These are phyloP conservation scores for Dysphania ambrosioides DNA, from an alignment of 148 eudicot species.

Conservation along the genomic window DNA sequence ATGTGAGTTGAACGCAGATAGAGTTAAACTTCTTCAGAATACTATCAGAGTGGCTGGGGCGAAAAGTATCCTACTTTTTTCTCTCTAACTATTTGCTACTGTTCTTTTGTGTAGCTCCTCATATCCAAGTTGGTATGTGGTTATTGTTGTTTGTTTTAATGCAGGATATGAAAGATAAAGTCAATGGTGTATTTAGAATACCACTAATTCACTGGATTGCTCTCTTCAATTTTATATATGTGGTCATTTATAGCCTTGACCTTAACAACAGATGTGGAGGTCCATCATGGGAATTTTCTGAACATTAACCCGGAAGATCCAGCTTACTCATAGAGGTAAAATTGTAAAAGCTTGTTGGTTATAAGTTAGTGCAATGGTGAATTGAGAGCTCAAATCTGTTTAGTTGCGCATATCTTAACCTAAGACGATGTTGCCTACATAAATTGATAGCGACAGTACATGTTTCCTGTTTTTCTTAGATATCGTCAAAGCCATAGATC, in stretches of 20 bases:
- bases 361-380: not conserved
- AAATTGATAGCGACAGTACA: conserved; percentile 1
- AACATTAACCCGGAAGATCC: conserved; percentile 60
- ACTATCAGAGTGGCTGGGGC: conserved; percentile 81
- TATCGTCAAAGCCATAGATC: not conserved
- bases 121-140: not conserved
- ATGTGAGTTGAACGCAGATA: conserved; percentile 74
- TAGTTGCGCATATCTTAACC: not conserved
- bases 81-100: not conserved
- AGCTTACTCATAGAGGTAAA: conserved; percentile 60
- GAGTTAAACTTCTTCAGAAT: conserved; percentile 59
- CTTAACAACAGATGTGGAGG: conserved; percentile 59
- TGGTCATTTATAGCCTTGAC: conserved; percentile 51
- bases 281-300: conserved; percentile 74
- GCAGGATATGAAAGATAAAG: not conserved
- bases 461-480: not conserved
- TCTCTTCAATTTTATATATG: no score
- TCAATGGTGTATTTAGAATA: not conserved
- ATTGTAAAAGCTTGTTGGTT: not conserved
- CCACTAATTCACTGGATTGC: no score
- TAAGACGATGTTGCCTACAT: not conserved
- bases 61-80: conserved; percentile 66
- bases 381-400: not conserved
- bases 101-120: not conserved
- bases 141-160: not conserved